Base-by-base conservation (phyloP, 257 asterid species). In the Apocynum venetum region DNA sequence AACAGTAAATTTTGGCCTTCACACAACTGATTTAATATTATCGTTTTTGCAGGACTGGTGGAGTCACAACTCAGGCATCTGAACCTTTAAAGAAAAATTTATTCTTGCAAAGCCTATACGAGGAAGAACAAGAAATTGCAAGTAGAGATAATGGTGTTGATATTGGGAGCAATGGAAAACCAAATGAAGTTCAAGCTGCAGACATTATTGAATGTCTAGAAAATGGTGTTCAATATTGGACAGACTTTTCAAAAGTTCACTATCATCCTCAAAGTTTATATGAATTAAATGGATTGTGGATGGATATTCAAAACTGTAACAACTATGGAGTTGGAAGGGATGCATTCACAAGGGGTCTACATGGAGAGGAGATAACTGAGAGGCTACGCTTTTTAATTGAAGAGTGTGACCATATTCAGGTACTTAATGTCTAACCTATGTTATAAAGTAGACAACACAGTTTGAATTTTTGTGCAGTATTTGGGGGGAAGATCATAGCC, bases 331-430 rank as follows among this genome's bases (percentile, higher is more conserved):
- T 80, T 64, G 99, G 99, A 82, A 90, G 89, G 82, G 95, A 90
- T 72, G 93, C 88, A 64, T 93, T 88, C 78, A 80, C 84, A 66
- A 79, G 77, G 67, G 84, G 88, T 74, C 74, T 31, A 9, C 94
- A 85, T 57, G 91, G 96, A 74, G 99, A 95, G 85, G 97, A 89
- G 86, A 89, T 93, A 73, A 87, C 80, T 31, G 98, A 91, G 79
- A 89, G 95, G 89, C 96, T 95, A 72, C 97, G 99, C 19, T 95
- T 91, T 79, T 95, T 93, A 82, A 81, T 91, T 74, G 99, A 95
- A 86, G 99, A 95, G 82, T 95, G 97, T 82, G 99, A 95, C 88
- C 93, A 73, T 82, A 88, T 94, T 81, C 99, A 93, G 99, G 98
- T 93, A 83, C 77, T 71, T 43, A 59, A 63, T 67, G 43, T 17